Evolutionary conservation across 306 rosid genomes (phyloP), one percentile per base, ranked within the genome.

Genomic region (Acmispon strigosus): DNA sequence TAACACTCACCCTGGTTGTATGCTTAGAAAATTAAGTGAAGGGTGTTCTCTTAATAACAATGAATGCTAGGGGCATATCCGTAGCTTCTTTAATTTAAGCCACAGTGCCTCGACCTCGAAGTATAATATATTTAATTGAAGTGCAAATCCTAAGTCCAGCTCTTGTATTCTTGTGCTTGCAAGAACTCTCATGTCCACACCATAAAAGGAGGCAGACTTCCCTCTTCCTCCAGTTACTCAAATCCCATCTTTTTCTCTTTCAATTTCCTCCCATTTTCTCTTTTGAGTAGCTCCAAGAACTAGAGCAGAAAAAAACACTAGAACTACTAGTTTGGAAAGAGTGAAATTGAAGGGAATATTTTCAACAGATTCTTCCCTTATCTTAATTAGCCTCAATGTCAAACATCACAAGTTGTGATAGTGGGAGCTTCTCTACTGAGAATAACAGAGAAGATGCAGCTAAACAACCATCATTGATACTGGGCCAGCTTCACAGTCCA

Each of bases 351-450:
- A 43, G 8, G 71, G 8, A 72, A 73, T 75, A 51, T 67, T 32
- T 72, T 27, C 60, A 15, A 24, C 15, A 43, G 74, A 44, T 42
- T 32, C 58, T 27, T 54, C 57, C 11, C 41, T 29, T 53, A 67
- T 42, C 73, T 36, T 53, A 41, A 41, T 15, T 6, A 2, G 5
- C 29, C 9, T 56, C 83, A 82, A 87, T 85, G 92, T 90, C 96
- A 78, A 90, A 81, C 78, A 79, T 86, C 83, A 82, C 94, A 72
- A 85, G 87, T 13, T 74, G 89, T 76, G 86, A 76, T 24, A 88
- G 83, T 84, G 85, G 92, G 75, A 85, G 91, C 72, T 82, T 86
- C 59, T 84, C 89, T 50, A 78, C 89, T 4, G 89, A 77, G 67
- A 83, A 83, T 43, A 83, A 5, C 20, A 37, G 41, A 53, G 84